Evolutionary conservation across 345 rosid species (phyloP).

Genomic region (Salix purpurea): DNA sequence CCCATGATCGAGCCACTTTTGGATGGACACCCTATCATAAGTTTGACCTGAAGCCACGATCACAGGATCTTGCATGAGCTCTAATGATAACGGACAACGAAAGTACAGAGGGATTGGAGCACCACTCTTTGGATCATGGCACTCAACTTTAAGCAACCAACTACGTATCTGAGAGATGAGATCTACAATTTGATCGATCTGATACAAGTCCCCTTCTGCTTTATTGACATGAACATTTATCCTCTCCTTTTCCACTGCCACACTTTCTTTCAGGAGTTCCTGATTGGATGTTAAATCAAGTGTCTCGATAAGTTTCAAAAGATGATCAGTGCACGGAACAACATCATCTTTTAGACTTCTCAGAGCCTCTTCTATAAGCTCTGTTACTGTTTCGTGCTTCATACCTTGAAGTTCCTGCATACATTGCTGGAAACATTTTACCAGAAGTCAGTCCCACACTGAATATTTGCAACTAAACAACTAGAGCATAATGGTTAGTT

Average conservation of each 20-base stretch:
- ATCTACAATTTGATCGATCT: conserved; percentile 44
- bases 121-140: conserved; percentile 51
- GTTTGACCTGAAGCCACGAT: conserved; percentile 95
- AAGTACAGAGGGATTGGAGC: conserved; percentile 66
- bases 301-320: conserved; percentile 49
- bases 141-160: conserved; percentile 55
- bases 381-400: conserved; percentile 43
- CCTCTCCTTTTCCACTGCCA: conserved; percentile 82
- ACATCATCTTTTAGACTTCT: conserved; percentile 44
- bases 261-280: conserved; percentile 70
- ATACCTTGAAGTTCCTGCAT: conserved; percentile 57
- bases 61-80: conserved; percentile 91
- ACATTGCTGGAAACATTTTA: conserved; percentile 45
- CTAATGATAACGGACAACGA: conserved; percentile 81
- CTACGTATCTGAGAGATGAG: conserved; percentile 61
- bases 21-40: conserved; percentile 78
- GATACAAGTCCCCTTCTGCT: conserved; percentile 35
- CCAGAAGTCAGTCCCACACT: conserved; percentile 22
- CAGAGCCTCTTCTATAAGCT: conserved; percentile 47
- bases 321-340: conserved; percentile 41
- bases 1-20: conserved; percentile 81
- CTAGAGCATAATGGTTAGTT: neutral
- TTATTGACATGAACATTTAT: conserved; percentile 32
- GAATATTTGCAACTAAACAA: conserved; percentile 12
- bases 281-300: conserved; percentile 55